Base-by-base conservation (phyloP, 495 filamentous ascomycete species). In the Letharia lupina region DNA sequence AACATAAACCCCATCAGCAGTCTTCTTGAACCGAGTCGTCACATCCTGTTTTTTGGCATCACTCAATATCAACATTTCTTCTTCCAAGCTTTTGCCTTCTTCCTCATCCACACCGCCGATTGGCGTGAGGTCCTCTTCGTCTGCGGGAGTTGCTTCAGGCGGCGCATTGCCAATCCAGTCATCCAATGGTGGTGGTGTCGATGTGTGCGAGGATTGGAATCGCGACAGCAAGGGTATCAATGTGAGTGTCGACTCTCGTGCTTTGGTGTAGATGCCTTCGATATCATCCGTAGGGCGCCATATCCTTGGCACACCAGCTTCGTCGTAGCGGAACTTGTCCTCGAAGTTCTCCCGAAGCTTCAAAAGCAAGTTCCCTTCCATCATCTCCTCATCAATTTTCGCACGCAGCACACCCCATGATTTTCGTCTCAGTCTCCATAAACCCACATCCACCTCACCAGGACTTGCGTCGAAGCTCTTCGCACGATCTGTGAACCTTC, bases 331-430 rank as follows among this genome's bases (percentile, higher is more conserved):
- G 83, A 98, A 98, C 73, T 95, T 96, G 77, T 98, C 94, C 72
- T 98, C 94, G 69, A 98, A 98, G 76, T 97, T 98, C 77, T 98
- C 94, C 10, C 94, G 87, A 40, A 98, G 83, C 76, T 98, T 98
- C 66, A 98, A 83, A 11, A 98, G 78, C 62, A 98, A 83, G 73
- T 98, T 98, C 65, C 93, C 93, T 76, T 98, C 94, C 83, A 93
- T 93, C 75, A 98, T 91, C 75, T 98, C 94, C 74, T 98, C 94
- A 31, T 97, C 95, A 69, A 98, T 90, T 78, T 90, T 96, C 54
- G 89, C 87, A 41, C 89, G 83, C 64, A 98, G 78, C 11, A 92
- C 93, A 37, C 86, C 89, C 95, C 95, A 98, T 44, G 89, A 92
- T 79, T 96, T 96, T 66, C 92, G 84, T 65, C 93, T 85, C 50